phyloP scores from a whole-genome alignment of 2,329 filamentous ascomycete genomes.

The Pyrenochaeta sp. region DNA sequence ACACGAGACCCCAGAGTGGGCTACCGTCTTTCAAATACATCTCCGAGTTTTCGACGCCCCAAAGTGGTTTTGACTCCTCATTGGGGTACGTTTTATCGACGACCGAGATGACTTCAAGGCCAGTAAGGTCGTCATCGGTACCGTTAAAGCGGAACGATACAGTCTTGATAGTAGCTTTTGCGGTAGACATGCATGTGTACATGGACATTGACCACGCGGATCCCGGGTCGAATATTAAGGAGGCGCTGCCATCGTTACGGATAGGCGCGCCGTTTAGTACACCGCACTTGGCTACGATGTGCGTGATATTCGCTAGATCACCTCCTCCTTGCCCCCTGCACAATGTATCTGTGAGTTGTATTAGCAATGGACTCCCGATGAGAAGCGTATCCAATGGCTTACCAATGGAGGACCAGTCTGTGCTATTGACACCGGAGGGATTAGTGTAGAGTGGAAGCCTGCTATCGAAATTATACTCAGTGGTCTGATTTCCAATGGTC shows the following conservation, averaged over 20 bases:
- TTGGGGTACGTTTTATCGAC: slow-evolving; percentile 49
- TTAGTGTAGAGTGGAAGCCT: slow-evolving; percentile 10
- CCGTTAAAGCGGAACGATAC: slow-evolving; percentile 54
- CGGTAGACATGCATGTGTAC: slow-evolving; percentile 54
- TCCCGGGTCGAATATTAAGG: slow-evolving; percentile 49
- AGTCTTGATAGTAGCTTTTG: slow-evolving; percentile 56
- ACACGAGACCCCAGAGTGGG: slow-evolving; percentile 55
- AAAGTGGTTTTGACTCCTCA: slow-evolving; percentile 43
- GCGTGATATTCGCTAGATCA: slow-evolving; percentile 54
- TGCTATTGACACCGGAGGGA: slow-evolving; percentile 7
- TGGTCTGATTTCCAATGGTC: slow-evolving; percentile 5
- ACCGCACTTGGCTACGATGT: slow-evolving; percentile 53
- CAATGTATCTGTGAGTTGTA: slow-evolving; percentile 3
- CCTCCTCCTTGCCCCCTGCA: slow-evolving; percentile 42
- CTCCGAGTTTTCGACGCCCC: slow-evolving; percentile 50
- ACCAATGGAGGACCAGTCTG: slow-evolving; percentile 5
- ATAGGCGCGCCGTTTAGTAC: slow-evolving; percentile 53
- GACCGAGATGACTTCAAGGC: slow-evolving; percentile 47
- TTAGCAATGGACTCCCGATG: neutral
- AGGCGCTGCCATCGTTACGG: slow-evolving; percentile 43
- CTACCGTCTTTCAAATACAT: slow-evolving; percentile 26
- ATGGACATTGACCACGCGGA: slow-evolving; percentile 54
- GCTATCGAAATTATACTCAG: slow-evolving; percentile 1
- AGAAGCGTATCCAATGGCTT: neutral
- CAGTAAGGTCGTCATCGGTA: slow-evolving; percentile 43